phyloP scores from a whole-genome alignment of 2,329 filamentous ascomycete species.

The Fusarium incarnatum region DNA sequence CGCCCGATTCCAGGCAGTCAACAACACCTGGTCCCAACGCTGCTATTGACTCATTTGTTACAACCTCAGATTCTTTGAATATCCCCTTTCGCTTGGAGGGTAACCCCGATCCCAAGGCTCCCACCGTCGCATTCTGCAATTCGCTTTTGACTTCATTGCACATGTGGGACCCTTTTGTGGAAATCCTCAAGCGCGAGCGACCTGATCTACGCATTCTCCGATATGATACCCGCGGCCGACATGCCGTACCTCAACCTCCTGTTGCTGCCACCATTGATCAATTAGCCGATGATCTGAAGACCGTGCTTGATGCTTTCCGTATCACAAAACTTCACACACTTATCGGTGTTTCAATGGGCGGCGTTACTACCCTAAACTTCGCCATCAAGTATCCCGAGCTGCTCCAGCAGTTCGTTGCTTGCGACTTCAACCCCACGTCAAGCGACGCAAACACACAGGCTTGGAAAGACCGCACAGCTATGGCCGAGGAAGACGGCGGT shows the following conservation, averaged over 20 bases:
- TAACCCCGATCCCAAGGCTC: constrained; percentile 72
- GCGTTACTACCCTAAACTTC: constrained; percentile 80
- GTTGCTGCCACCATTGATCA: constrained; percentile 70
- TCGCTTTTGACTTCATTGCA: constrained; percentile 80
- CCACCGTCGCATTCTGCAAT: constrained; percentile 81
- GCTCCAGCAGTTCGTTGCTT: constrained; percentile 73
- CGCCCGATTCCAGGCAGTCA: constrained; percentile 65
- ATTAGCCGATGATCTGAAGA: constrained; percentile 74
- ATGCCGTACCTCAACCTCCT: constrained; percentile 60
- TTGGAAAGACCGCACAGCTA: constrained; percentile 80
- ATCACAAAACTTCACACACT: constrained; percentile 74
- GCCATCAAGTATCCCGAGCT: constrained; percentile 72
- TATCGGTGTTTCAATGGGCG: constrained; percentile 84
- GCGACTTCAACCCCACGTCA: constrained; percentile 81
- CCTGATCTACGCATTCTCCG: constrained; percentile 78
- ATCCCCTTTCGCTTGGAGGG: constrained; percentile 84
- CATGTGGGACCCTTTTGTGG: constrained; percentile 84
- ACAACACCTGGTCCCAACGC: constrained; percentile 65
- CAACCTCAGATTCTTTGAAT: constrained; percentile 73
- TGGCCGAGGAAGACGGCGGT: constrained; percentile 70
- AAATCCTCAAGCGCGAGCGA: constrained; percentile 68
- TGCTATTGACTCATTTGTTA: constrained; percentile 74
- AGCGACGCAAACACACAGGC: constrained; percentile 80
- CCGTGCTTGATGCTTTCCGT: constrained; percentile 75
- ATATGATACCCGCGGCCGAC: constrained; percentile 80